Evolutionary conservation across 805 yeast genomes (phyloP).

Genomic region (Candida maltosa): DNA sequence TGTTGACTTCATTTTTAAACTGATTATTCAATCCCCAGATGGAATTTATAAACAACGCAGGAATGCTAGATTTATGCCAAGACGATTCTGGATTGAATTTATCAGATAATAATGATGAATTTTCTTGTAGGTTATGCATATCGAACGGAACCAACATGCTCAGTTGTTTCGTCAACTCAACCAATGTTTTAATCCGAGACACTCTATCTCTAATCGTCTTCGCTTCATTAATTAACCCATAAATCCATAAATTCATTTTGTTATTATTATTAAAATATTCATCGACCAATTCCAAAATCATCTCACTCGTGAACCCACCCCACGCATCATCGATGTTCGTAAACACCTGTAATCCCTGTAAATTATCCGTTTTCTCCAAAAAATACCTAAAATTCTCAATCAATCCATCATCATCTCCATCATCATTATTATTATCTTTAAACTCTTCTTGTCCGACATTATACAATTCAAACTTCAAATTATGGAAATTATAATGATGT

Average conservation of each 20-base stretch:
- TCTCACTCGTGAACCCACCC: slow-evolving; percentile 68
- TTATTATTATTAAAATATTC: slow-evolving; percentile 50
- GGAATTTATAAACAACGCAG: slow-evolving; percentile 26
- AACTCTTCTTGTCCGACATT: slow-evolving; percentile 64
- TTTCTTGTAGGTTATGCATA: too few relatives aligned
- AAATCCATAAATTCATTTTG: slow-evolving; percentile 35
- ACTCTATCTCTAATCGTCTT: slow-evolving; percentile 10
- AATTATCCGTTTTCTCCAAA: slow-evolving; percentile 72
- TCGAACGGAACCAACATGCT: slow-evolving; percentile 57
- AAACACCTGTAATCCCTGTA: slow-evolving; percentile 67
- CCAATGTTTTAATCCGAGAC: slow-evolving; percentile 44
- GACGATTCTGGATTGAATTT: slow-evolving; percentile 8
- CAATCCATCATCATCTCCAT: slow-evolving; percentile 22
- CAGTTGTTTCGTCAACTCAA: slow-evolving; percentile 45
- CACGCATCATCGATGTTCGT: slow-evolving; percentile 78
- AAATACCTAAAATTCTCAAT: slow-evolving; percentile 57
- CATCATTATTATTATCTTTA: slow-evolving; percentile 22
- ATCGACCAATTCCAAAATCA: slow-evolving; percentile 59
- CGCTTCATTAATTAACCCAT: slow-evolving; percentile 19
- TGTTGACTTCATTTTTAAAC: slow-evolving; percentile 23
- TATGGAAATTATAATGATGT: slow-evolving; percentile 25
- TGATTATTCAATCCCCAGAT: slow-evolving; percentile 40
- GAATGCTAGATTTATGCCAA: slow-evolving; percentile 20
- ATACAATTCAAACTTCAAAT: slow-evolving; percentile 42
- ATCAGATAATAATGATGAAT: slow-evolving; percentile 7